Evolutionary conservation across 257 asterid species (phyloP).

Genomic region (Craterostigma plantagineum): DNA sequence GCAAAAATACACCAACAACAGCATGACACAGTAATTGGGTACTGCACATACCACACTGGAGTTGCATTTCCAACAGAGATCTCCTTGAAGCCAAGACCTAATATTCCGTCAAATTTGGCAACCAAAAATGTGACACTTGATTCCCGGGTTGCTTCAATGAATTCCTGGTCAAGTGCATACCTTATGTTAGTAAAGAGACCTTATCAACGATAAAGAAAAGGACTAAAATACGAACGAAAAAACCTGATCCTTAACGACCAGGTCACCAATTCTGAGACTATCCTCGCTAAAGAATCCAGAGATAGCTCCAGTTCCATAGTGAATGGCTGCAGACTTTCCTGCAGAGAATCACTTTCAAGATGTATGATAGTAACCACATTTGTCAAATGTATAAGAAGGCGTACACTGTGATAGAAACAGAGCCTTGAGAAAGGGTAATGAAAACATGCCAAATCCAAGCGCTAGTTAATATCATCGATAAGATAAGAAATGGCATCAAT

Average conservation of each 20-base stretch:
- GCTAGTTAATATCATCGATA: too few species aligned
- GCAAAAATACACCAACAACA: too few species aligned
- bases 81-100: conserved; percentile 91
- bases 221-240: conserved; percentile 3
- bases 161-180: conserved; percentile 29
- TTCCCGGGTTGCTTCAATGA: conserved; percentile 86
- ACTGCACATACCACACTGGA: conserved; percentile 53
- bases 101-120: conserved; percentile 89
- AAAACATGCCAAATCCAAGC: too few species aligned
- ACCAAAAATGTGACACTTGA: conserved; percentile 80
- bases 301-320: conserved; percentile 86
- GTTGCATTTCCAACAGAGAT: conserved; percentile 82
- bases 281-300: conserved; percentile 88
- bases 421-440: too few species aligned
- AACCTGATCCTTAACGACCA: conserved; percentile 66
- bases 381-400: too few species aligned
- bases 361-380: too few species aligned
- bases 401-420: too few species aligned
- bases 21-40: neutral
- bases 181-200: conserved; percentile 4
- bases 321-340: conserved; percentile 90
- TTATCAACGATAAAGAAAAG: neutral
- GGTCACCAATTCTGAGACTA: conserved; percentile 58
- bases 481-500: too few species aligned
- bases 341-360: neutral